Conservation (phyloP, 2,329 filamentous ascomycete species). For the Trichoderma semiorbis region DNA sequence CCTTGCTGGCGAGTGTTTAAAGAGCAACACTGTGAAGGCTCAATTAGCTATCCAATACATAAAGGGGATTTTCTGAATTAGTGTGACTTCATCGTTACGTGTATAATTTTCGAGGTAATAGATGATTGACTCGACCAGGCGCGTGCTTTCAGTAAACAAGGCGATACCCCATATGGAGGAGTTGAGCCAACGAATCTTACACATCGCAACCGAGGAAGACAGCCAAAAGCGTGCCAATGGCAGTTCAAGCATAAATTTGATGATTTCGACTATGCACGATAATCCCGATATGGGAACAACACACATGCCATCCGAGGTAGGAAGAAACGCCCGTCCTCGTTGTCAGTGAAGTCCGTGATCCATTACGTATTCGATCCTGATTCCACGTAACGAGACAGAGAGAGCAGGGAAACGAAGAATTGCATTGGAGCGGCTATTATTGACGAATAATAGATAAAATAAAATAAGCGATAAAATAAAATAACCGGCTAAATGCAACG, state of each 20-base stretch:
- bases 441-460: neutral
- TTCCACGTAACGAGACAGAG: neutral
- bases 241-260: neutral
- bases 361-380: neutral
- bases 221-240: neutral
- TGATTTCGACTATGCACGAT: neutral
- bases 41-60: neutral
- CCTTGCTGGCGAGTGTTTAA: neutral
- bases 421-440: neutral
- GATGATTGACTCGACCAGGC: neutral
- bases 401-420: neutral
- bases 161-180: neutral
- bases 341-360: neutral
- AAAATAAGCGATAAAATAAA: neutral
- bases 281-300: neutral
- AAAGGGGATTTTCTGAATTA: neutral
- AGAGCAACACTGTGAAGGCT: neutral
- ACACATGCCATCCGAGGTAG: neutral
- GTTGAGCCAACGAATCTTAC: neutral
- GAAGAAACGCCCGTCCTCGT: neutral
- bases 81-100: neutral
- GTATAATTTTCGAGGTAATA: neutral
- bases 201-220: neutral
- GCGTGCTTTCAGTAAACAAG: neutral
- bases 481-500: constrained; percentile 10